Conservation (phyloP, 2,329 filamentous ascomycete genomes). For the Dactylellina cionopaga region DNA sequence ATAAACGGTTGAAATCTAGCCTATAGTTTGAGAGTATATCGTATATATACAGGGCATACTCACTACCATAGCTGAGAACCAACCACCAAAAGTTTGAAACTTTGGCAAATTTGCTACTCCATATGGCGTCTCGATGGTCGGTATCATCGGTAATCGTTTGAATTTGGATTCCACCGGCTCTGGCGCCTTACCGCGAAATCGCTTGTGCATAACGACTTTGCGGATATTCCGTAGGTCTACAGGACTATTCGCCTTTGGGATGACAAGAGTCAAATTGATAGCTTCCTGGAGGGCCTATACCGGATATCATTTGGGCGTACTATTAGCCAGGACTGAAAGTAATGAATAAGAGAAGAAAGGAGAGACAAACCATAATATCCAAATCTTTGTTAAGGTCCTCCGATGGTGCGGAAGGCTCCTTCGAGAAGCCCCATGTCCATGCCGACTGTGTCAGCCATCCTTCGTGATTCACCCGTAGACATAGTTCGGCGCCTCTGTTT, state of each 20-base stretch:
- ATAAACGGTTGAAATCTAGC: not conserved
- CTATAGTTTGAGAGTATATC: too few species aligned
- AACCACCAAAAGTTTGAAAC: not conserved
- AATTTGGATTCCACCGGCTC: not conserved
- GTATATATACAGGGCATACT: not conserved
- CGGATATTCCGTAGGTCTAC: not conserved
- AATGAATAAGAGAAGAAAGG: not conserved
- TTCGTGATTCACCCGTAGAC: constrained; percentile 37
- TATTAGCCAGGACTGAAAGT: too few species aligned
- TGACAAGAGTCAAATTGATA: constrained; percentile 8
- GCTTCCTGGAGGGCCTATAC: constrained; percentile 7
- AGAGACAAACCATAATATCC: constrained; percentile 22
- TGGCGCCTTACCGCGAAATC: not conserved
- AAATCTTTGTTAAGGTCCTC: constrained; percentile 32
- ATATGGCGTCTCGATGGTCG: constrained; percentile 28
- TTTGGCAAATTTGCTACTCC: constrained; percentile 6
- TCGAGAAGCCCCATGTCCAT: not conserved
- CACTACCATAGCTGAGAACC: constrained; percentile 30
- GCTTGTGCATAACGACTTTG: not conserved
- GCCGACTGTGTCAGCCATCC: constrained; percentile 13
- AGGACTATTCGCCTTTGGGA: constrained; percentile 17
- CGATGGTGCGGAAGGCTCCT: not conserved
- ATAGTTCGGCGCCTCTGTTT: constrained; percentile 34
- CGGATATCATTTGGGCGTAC: too few species aligned
- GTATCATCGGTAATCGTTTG: constrained; percentile 5